A percentile compares a stretch with the other conserved stretches of the same genome.
phyloP scores from a whole-genome alignment of 345 rosid species.

The Eutrema heterophyllum region DNA sequence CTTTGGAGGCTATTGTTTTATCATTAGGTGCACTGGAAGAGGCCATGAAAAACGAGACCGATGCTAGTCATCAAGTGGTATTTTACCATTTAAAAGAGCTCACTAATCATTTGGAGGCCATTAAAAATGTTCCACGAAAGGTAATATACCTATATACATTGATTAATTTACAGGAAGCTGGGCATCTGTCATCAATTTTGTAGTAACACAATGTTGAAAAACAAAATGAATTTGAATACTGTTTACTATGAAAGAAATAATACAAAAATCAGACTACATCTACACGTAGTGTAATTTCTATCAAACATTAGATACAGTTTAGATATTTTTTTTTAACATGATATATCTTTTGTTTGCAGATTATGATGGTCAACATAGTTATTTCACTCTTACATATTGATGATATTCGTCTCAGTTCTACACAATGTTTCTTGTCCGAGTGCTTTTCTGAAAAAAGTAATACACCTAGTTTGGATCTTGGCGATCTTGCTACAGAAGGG shows the following conservation, averaged over 20 bases:
- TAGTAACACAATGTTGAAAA: constrained; percentile 1
- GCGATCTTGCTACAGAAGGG: constrained; percentile 49
- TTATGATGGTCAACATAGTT: constrained; percentile 81
- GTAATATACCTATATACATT: constrained; percentile 33
- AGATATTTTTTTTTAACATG: constrained; percentile 17
- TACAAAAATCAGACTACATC: not conserved
- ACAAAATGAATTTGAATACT: not conserved
- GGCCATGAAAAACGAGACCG: constrained; percentile 45
- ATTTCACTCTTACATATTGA: constrained; percentile 88
- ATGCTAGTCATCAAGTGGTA: constrained; percentile 46
- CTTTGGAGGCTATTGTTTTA: constrained; percentile 77
- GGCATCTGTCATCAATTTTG: not conserved
- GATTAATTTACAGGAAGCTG: not conserved
- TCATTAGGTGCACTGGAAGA: constrained; percentile 68
- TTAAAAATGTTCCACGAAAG: constrained; percentile 81
- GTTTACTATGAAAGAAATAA: not conserved
- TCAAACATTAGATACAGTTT: not conserved
- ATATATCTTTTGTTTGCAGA: constrained; percentile 55
- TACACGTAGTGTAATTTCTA: not conserved
- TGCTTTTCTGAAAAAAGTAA: constrained; percentile 43
- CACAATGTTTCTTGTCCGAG: constrained; percentile 47
- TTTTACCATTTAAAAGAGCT: constrained; percentile 70
- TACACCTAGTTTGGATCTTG: constrained; percentile 38
- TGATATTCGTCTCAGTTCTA: constrained; percentile 60
- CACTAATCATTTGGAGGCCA: constrained; percentile 67